Evolutionary conservation across 345 rosid species (phyloP).

Genomic region (Gossypium ekmanianum): DNA sequence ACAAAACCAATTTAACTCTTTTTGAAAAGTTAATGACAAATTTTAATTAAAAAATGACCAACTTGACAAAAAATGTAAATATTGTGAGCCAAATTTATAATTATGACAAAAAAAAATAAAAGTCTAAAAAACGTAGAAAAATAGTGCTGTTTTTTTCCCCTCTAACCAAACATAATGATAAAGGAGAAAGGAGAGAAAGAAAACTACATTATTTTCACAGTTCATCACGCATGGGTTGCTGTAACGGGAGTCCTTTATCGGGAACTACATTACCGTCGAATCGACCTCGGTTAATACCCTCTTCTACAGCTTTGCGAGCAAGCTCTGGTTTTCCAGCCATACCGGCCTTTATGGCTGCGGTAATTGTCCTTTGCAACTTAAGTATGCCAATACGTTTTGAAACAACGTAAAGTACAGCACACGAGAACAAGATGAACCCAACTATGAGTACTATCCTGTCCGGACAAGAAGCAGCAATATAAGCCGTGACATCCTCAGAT

Average conservation of each 20-base stretch:
- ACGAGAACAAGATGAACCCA: slow-evolving; percentile 64
- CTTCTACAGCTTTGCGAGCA: slow-evolving; percentile 33
- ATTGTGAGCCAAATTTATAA: no score
- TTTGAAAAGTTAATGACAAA: no score
- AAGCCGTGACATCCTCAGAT: slow-evolving; percentile 12
- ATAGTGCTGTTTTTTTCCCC: neutral
- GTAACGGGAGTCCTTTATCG: slow-evolving; percentile 35
- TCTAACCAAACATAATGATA: neutral
- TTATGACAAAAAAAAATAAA: neutral
- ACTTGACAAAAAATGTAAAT: no score
- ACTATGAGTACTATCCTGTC: slow-evolving; percentile 62
- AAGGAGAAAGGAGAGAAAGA: neutral
- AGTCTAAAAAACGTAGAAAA: neutral
- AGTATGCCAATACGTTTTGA: slow-evolving; percentile 79
- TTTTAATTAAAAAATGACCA: no score
- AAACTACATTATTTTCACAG: slow-evolving; percentile 40
- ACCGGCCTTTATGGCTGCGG: slow-evolving; percentile 69
- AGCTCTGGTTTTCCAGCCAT: slow-evolving; percentile 50
- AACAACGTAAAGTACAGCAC: slow-evolving; percentile 82
- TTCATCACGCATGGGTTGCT: slow-evolving; percentile 61
- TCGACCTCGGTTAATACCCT: slow-evolving; percentile 36
- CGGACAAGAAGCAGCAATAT: slow-evolving; percentile 13
- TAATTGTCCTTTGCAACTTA: slow-evolving; percentile 66
- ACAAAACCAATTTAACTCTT: no score
- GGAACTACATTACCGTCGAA: slow-evolving; percentile 42